phyloP scores from a whole-genome alignment of 345 rosid species.

The Geranium rotundifolium region DNA sequence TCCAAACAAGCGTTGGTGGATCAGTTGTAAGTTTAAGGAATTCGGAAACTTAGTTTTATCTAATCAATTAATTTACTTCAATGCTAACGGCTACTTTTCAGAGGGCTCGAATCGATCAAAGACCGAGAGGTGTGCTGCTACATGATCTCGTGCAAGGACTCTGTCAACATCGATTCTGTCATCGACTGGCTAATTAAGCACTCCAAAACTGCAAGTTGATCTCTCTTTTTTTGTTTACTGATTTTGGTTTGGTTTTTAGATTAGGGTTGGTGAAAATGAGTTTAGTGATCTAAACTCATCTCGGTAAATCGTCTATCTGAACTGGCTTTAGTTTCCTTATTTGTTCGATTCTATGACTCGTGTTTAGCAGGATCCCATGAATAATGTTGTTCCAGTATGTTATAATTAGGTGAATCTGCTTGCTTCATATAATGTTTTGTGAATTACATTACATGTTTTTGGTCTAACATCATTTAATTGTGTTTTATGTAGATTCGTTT shows the following conservation, averaged over 20 bases:
- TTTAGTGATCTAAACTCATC: no score
- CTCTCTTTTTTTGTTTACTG: neutral
- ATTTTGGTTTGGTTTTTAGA: neutral
- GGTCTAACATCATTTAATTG: no score
- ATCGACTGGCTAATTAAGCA: conserved; percentile 98
- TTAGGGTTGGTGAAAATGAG: no score
- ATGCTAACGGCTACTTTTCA: conserved; percentile 13
- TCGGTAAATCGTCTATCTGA: neutral
- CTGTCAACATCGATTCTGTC: conserved; percentile 71
- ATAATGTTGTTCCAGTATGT: no score
- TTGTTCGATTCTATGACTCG: no score
- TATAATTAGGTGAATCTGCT: no score
- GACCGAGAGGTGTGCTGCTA: conserved; percentile 94
- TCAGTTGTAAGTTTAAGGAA: conserved; percentile 61
- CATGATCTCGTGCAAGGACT: conserved; percentile 97
- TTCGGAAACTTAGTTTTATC: no score
- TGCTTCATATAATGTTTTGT: no score
- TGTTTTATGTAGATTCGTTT: no score
- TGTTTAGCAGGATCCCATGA: no score
- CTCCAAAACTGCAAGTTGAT: conserved; percentile 47
- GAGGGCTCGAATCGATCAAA: conserved; percentile 63
- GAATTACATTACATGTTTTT: no score
- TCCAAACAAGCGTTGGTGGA: conserved; percentile 92
- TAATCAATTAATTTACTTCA: no score
- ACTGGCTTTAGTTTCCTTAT: neutral